phyloP scores from a whole-genome alignment of 2,329 filamentous ascomycete species.

The Dactylellina parvicollis region DNA sequence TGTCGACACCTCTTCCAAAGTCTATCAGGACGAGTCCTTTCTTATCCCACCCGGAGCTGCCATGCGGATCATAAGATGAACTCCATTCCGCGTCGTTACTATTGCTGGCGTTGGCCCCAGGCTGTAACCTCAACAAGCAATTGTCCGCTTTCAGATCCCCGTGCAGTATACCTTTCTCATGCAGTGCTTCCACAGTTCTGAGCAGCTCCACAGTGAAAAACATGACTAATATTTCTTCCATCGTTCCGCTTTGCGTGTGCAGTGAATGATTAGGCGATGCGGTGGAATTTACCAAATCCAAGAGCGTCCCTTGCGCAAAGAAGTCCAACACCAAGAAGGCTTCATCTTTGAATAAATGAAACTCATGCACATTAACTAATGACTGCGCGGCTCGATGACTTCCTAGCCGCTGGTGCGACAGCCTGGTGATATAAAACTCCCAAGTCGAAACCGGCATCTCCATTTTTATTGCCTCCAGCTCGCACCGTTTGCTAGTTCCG shows the following conservation, averaged over 20 bases:
- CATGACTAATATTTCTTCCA: slow-evolving; percentile 93
- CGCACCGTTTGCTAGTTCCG: slow-evolving; percentile 62
- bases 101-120: slow-evolving; percentile 61
- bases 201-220: slow-evolving; percentile 94
- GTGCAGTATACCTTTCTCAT: slow-evolving; percentile 81
- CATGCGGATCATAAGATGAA: slow-evolving; percentile 76
- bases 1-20: slow-evolving; percentile 93
- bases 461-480: slow-evolving; percentile 90
- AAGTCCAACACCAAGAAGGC: slow-evolving; percentile 89
- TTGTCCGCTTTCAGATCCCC: slow-evolving; percentile 97
- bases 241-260: slow-evolving; percentile 68
- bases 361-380: slow-evolving; percentile 83
- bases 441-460: slow-evolving; percentile 87
- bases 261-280: slow-evolving; percentile 64
- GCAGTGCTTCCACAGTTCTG: slow-evolving; percentile 86
- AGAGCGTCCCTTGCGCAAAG: slow-evolving; percentile 85
- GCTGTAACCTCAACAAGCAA: slow-evolving; percentile 84
- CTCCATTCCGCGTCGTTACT: slow-evolving; percentile 64
- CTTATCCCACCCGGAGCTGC: slow-evolving; percentile 78
- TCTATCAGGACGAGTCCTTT: slow-evolving; percentile 90
- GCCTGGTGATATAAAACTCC: slow-evolving; percentile 96
- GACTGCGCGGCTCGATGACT: slow-evolving; percentile 77
- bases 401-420: slow-evolving; percentile 79
- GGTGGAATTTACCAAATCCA: slow-evolving; percentile 93
- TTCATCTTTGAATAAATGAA: slow-evolving; percentile 91